Base-by-base conservation (phyloP, 2,329 filamentous ascomycete genomes). In the Catunica adiposa region DNA sequence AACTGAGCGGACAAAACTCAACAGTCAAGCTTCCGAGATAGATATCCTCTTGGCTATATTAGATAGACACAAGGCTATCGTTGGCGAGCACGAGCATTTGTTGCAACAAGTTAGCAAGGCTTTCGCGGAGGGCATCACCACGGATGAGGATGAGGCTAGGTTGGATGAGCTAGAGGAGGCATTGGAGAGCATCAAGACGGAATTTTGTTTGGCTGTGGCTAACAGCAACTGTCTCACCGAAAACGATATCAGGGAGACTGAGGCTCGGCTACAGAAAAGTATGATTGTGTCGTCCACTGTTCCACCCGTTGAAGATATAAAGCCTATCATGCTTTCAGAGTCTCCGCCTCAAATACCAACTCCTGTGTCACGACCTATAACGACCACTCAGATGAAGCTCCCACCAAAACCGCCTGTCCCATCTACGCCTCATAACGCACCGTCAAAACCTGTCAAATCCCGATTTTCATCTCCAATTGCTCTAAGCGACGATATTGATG, bases 91-190 rank as follows among this genome's bases (percentile, higher is more conserved):
- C 47, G 71, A 79, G 57, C 62, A 66, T 4, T 63, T 80, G 22
- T 67, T 74, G 0, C 64, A 70, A 50, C 67, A 70, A 53, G 71
- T 80, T 51, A 69, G 70, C 2, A 67, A 74, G 56, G 73, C 73
- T 0, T 80, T 78, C 59, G 70, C 69, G 14, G 69, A 75, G 8
- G 71, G 71, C 23, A 62, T 73, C 14, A 72, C 79, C 51, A 79
- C 73, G 1, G 71, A 74, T 1, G 71, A 73, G 8, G 73, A 77
- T 22, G 76, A 80, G 61, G 62, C 64, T 34, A 69, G 67, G 42
- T 65, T 79, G 7, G 75, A 78, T 57, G 67, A 72, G 37, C 62
- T 80, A 38, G 70, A 70, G 9, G 68, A 68, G 51, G 63, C 70
- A 23, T 65, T 79, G 20, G 56, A 55, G 20, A 48, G 54, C 15